Percentiles rank a stretch among this genome's conserved stretches.
phyloP scores from a whole-genome alignment of 371 early-diverging fungal species.

The Syncephalastrum contaminatum region DNA sequence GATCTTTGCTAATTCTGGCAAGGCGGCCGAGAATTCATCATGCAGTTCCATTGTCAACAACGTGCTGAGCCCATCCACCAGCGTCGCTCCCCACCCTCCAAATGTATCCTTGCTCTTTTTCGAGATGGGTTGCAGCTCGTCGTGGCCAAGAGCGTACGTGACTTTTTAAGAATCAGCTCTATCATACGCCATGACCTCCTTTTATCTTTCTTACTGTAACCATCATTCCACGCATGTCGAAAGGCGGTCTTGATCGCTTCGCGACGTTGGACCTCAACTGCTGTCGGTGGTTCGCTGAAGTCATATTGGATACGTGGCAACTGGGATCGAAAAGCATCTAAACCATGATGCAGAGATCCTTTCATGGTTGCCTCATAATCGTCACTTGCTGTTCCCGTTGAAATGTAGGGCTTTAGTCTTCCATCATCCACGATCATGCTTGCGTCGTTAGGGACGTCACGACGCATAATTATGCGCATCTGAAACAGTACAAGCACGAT shows the following conservation, averaged over 20 bases:
- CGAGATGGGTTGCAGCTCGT: slow-evolving; percentile 54
- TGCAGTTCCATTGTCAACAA: slow-evolving; percentile 73
- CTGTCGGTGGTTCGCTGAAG: slow-evolving; percentile 14
- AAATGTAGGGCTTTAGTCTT: slow-evolving; percentile 15
- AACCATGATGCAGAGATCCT: not conserved
- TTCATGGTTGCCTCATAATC: not conserved
- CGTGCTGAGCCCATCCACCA: slow-evolving; percentile 85
- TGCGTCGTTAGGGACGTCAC: slow-evolving; percentile 13
- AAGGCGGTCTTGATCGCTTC: slow-evolving; percentile 31
- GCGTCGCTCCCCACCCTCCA: slow-evolving; percentile 75
- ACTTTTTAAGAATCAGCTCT: slow-evolving; percentile 8
- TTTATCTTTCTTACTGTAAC: slow-evolving; percentile 1
- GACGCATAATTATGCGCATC: slow-evolving; percentile 6
- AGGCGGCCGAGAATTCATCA: slow-evolving; percentile 65
- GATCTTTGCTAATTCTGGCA: slow-evolving; percentile 53
- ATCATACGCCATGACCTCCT: not conserved
- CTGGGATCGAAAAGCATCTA: not conserved
- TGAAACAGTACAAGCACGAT: not conserved
- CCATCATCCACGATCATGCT: slow-evolving; percentile 11
- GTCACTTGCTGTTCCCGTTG: slow-evolving; percentile 5
- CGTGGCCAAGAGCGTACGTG: slow-evolving; percentile 55
- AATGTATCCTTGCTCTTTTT: slow-evolving; percentile 57
- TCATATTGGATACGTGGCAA: slow-evolving; percentile 18
- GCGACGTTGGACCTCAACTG: slow-evolving; percentile 18
- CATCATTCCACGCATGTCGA: slow-evolving; percentile 7